Conservation (phyloP, 441 rosid species). For the Capsella rubella region DNA sequence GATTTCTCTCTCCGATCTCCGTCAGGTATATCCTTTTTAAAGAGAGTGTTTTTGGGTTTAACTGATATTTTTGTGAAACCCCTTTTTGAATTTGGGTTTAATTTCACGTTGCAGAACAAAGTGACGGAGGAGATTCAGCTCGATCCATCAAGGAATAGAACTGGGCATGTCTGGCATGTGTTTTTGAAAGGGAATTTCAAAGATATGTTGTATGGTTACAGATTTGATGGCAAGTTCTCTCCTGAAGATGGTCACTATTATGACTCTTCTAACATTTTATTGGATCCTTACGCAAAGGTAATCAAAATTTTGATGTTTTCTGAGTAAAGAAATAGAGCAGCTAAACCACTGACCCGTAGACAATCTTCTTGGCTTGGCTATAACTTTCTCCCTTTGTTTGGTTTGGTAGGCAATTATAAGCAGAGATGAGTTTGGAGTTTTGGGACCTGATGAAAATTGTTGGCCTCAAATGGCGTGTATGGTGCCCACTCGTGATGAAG, state of each 20-base stretch:
- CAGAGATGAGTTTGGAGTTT: slow-evolving; percentile 81
- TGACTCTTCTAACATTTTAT: slow-evolving; percentile 60
- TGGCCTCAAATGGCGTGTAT: slow-evolving; percentile 98
- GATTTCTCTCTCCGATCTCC: slow-evolving; percentile 66
- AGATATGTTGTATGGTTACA: slow-evolving; percentile 82
- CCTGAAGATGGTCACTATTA: slow-evolving; percentile 74
- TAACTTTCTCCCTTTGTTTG: slow-evolving; percentile 26
- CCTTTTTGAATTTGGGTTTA: not conserved
- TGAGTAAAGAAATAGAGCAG: not conserved
- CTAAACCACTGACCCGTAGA: no score
- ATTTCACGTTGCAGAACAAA: slow-evolving; percentile 54
- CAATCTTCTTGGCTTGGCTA: not conserved
- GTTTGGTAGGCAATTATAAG: slow-evolving; percentile 74
- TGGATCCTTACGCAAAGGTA: slow-evolving; percentile 97
- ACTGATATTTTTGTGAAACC: not conserved
- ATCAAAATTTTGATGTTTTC: slow-evolving; percentile 5
- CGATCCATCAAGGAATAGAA: slow-evolving; percentile 69
- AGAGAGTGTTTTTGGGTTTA: not conserved
- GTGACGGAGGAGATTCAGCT: slow-evolving; percentile 78
- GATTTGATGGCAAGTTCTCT: slow-evolving; percentile 74
- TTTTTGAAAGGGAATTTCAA: slow-evolving; percentile 75
- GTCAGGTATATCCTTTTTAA: slow-evolving; percentile 50
- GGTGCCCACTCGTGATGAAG: slow-evolving; percentile 67
- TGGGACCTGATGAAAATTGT: slow-evolving; percentile 68
- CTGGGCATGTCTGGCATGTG: slow-evolving; percentile 90